A percentile compares a stretch with the other conserved stretches of the same genome.
Conservation (phyloP, 345 rosid genomes). For the Salix caprea region DNA sequence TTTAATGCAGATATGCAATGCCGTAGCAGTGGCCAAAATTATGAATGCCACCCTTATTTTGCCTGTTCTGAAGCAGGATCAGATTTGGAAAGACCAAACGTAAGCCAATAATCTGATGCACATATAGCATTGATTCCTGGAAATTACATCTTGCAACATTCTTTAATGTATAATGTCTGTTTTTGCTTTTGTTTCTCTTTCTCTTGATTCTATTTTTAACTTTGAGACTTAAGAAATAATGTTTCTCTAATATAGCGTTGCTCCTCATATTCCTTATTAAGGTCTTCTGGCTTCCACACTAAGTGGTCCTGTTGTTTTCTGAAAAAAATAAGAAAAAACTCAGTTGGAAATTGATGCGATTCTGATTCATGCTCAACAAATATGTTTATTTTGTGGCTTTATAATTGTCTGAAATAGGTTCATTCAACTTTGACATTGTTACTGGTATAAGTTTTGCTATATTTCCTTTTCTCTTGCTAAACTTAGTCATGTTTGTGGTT, state of each 20-base stretch:
- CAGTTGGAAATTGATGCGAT: background rate
- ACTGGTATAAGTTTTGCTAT: background rate
- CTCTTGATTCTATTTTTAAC: background rate
- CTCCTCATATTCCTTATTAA: background rate
- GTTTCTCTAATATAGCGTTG: background rate
- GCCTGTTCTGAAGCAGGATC: conserved; percentile 98
- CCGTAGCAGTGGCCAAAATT: conserved; percentile 98
- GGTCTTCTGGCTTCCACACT: background rate
- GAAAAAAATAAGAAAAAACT: background rate
- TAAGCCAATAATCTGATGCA: conserved; percentile 25
- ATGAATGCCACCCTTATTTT: conserved; percentile 96
- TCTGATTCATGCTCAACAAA: background rate
- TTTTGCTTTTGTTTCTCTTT: background rate
- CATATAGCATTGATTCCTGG: background rate
- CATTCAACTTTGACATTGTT: background rate
- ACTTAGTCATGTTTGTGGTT: background rate
- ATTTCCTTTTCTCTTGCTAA: background rate
- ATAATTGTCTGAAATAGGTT: background rate
- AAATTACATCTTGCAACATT: background rate
- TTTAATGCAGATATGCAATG: conserved; percentile 87
- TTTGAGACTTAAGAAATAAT: background rate
- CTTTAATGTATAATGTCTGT: background rate
- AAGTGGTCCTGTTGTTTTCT: background rate
- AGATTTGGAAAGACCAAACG: conserved; percentile 99
- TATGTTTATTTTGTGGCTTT: background rate